Conservation (phyloP, 2,329 filamentous ascomycete species). For the Celoporthe dispersa region DNA sequence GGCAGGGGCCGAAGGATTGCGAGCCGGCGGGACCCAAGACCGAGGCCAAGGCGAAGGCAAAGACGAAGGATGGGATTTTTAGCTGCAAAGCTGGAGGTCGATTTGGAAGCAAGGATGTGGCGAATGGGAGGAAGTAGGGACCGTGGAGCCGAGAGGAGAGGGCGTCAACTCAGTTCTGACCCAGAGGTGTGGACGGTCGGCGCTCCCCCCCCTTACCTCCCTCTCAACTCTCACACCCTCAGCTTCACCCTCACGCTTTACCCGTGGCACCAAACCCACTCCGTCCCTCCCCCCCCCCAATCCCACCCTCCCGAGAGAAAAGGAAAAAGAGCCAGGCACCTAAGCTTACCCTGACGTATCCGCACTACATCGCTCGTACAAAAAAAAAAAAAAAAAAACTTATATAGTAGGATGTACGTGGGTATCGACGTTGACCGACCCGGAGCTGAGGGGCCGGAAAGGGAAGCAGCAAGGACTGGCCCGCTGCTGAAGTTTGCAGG, state of each 20-base stretch:
- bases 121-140: background rate
- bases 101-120: background rate
- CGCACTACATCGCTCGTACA: background rate
- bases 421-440: background rate
- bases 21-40: background rate
- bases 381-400: background rate
- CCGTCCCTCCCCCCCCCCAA: background rate
- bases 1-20: conserved; percentile 9
- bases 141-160: conserved; percentile 23
- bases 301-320: background rate
- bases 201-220: background rate
- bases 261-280: background rate
- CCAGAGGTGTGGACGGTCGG: conserved; percentile 9
- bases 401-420: background rate
- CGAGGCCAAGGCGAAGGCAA: conserved; percentile 2
- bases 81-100: background rate
- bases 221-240: background rate
- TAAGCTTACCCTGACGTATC: background rate
- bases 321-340: background rate
- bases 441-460: background rate
- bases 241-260: background rate
- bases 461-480: background rate
- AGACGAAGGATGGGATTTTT: conserved; percentile 1
- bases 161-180: conserved; percentile 13
- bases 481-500: background rate